These are phyloP conservation scores for Tephrocybe sp. DNA, from an alignment of 768 basidiomycete species.

Conservation along the genomic window DNA sequence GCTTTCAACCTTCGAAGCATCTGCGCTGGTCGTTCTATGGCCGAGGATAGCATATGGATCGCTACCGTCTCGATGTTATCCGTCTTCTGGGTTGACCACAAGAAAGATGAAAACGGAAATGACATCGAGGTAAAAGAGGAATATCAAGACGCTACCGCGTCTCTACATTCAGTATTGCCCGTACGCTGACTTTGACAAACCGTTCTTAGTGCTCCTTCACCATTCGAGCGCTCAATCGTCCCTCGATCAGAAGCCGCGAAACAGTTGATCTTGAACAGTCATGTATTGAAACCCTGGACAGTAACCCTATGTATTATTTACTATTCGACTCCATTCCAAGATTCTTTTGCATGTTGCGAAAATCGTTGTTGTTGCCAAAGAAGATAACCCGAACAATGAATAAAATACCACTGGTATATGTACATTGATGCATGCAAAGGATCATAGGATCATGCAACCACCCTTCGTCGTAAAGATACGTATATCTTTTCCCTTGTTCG, in stretches of 20 bases:
- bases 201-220: slow-evolving; percentile 12
- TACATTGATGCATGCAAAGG: too few species aligned
- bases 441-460: not conserved
- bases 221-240: slow-evolving; percentile 22
- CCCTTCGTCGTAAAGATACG: not conserved
- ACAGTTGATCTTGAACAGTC: slow-evolving; percentile 9
- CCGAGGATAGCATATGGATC: not conserved
- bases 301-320: slow-evolving; percentile 1
- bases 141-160: not conserved
- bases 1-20: not conserved
- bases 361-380: not conserved
- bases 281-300: not conserved
- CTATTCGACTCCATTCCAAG: too few species aligned
- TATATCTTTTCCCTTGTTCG: not conserved
- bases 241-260: slow-evolving; percentile 15
- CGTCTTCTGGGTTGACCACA: not conserved
- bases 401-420: too few species aligned
- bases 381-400: too few species aligned
- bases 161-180: not conserved
- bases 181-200: too few species aligned
- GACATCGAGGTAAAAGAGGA: not conserved
- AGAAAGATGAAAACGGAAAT: not conserved
- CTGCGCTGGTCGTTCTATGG: not conserved
- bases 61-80: not conserved
- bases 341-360: too few species aligned